Percentiles rank a stretch among this genome's conserved stretches.
Evolutionary conservation across 2,329 filamentous ascomycete genomes (phyloP).

Genomic region (Aspergillus intermedius): DNA sequence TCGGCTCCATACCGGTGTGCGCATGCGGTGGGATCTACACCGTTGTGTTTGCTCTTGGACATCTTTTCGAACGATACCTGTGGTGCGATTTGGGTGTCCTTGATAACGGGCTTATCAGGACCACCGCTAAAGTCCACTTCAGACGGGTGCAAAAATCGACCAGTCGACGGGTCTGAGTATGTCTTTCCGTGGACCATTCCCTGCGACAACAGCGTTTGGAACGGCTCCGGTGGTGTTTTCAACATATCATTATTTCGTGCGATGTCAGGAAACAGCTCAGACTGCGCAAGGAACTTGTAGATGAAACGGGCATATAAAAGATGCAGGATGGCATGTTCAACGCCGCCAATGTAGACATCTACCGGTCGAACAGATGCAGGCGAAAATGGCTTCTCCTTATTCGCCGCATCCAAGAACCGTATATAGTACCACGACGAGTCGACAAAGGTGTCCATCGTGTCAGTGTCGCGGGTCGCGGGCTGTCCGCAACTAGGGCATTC

Average conservation of each 20-base stretch:
- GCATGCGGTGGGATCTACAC: conserved; percentile 70
- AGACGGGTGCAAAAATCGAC: conserved; percentile 67
- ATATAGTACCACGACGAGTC: conserved; percentile 94
- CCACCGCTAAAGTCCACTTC: conserved; percentile 60
- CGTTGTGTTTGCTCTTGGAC: conserved; percentile 93
- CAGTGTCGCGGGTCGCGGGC: conserved; percentile 72
- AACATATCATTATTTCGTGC: conserved; percentile 27
- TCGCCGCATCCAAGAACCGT: conserved; percentile 67
- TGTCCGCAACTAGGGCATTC: conserved; percentile 64
- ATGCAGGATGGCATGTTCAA: conserved; percentile 87
- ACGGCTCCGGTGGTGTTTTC: conserved; percentile 59
- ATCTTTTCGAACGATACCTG: conserved; percentile 77
- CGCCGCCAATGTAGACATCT: conserved; percentile 80
- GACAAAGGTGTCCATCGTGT: conserved; percentile 95
- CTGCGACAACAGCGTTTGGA: conserved; percentile 75
- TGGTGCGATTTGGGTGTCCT: conserved; percentile 52
- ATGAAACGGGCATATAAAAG: conserved; percentile 85
- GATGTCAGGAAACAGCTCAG: conserved; percentile 32
- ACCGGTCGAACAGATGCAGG: conserved; percentile 60
- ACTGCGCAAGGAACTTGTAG: conserved; percentile 70
- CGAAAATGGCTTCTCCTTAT: conserved; percentile 56
- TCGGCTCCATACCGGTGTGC: conserved; percentile 74
- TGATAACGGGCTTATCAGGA: conserved; percentile 54
- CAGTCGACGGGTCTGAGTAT: conserved; percentile 65
- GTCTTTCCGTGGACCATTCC: conserved; percentile 92